phyloP scores from a whole-genome alignment of 2,329 filamentous ascomycete species.

The Fusarium burgessii region DNA sequence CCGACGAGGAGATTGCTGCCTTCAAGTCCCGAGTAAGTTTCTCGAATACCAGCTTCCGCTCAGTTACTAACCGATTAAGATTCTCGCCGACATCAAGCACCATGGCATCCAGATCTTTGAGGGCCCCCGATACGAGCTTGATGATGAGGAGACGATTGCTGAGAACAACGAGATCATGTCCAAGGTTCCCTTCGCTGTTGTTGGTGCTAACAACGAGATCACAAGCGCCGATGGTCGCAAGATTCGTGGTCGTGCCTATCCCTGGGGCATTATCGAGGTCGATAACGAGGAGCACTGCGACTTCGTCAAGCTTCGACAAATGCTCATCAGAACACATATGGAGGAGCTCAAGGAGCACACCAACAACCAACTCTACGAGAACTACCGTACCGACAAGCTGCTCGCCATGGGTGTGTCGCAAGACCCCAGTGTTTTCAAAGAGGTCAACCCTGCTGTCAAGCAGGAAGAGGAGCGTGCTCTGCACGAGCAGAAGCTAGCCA shows the following conservation, averaged over 20 bases:
- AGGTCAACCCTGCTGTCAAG: slow-evolving; percentile 99
- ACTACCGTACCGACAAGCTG: slow-evolving; percentile 99
- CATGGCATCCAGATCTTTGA: slow-evolving; percentile 99
- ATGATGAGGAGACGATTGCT: slow-evolving; percentile 99
- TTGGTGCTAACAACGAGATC: slow-evolving; percentile 96
- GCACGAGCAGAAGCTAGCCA: slow-evolving; percentile 99
- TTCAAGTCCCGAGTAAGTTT: slow-evolving; percentile 96
- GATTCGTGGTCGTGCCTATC: slow-evolving; percentile 95
- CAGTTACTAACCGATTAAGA: slow-evolving; percentile 65
- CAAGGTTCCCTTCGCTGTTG: slow-evolving; percentile 98
- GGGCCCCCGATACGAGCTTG: slow-evolving; percentile 96
- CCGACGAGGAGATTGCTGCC: slow-evolving; percentile 91
- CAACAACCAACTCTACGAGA: slow-evolving; percentile 98
- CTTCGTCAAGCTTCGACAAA: slow-evolving; percentile 99
- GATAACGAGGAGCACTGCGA: slow-evolving; percentile 99
- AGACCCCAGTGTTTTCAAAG: slow-evolving; percentile 99
- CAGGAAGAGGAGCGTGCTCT: slow-evolving; percentile 98
- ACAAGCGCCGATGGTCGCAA: slow-evolving; percentile 91
- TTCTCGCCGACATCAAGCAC: slow-evolving; percentile 95
- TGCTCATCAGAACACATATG: slow-evolving; percentile 99
- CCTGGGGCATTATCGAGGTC: slow-evolving; percentile 98
- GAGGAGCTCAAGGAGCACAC: slow-evolving; percentile 99
- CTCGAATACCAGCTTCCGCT: too few relatives aligned
- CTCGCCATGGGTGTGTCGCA: slow-evolving; percentile 98
- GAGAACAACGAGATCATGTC: slow-evolving; percentile 99